Percentiles rank a stretch among this genome's conserved stretches.
phyloP scores from a whole-genome alignment of 768 basidiomycete genomes.

The Tephrocybe sp. region DNA sequence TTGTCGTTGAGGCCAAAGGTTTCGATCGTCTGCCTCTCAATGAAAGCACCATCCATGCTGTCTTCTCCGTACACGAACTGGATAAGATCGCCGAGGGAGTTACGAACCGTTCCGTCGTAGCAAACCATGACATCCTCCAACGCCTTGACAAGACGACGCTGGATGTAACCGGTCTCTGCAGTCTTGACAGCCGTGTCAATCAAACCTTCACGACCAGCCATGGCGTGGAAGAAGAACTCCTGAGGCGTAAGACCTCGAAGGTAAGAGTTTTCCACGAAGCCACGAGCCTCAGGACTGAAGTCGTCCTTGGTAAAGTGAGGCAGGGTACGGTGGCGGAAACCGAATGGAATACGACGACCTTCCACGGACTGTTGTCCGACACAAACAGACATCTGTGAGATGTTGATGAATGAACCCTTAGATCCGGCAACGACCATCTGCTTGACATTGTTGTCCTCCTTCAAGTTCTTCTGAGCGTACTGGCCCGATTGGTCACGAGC shows the following conservation, averaged over 20 bases:
- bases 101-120: slow-evolving; percentile 97
- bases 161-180: slow-evolving; percentile 98
- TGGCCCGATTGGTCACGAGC: slow-evolving; percentile 96
- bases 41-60: slow-evolving; percentile 97
- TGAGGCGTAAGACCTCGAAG: slow-evolving; percentile 94
- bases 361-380: slow-evolving; percentile 99
- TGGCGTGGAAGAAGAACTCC: slow-evolving; percentile 99
- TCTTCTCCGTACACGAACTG: slow-evolving; percentile 99
- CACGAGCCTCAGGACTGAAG: slow-evolving; percentile 95
- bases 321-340: slow-evolving; percentile 93
- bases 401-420: slow-evolving; percentile 99
- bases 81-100: slow-evolving; percentile 93
- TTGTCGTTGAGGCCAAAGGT: slow-evolving; percentile 79
- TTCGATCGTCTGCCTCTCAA: slow-evolving; percentile 93
- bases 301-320: slow-evolving; percentile 99
- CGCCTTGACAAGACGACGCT: slow-evolving; percentile 96
- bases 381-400: slow-evolving; percentile 99
- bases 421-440: slow-evolving; percentile 99
- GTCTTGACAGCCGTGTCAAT: slow-evolving; percentile 99
- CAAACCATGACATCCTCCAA: slow-evolving; percentile 96
- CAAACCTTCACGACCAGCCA: slow-evolving; percentile 98
- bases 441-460: slow-evolving; percentile 99
- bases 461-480: slow-evolving; percentile 94
- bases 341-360: slow-evolving; percentile 97
- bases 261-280: slow-evolving; percentile 99